Evolutionary conservation across 176 grass and related monocot species (phyloP).

Genomic region (Dendrocalamus sinicus): DNA sequence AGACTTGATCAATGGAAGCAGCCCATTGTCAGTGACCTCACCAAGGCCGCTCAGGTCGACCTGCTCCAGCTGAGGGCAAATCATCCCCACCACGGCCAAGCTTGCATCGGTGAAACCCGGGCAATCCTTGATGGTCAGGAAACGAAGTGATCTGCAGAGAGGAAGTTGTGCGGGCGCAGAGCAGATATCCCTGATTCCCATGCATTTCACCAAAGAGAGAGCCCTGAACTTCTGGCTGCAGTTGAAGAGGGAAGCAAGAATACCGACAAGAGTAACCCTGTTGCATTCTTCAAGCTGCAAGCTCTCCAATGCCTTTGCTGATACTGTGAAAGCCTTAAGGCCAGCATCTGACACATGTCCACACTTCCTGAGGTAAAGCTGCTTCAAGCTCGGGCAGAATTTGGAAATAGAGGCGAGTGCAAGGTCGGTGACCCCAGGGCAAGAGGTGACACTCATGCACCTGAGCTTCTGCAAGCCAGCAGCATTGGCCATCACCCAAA

Average conservation of each 20-base stretch:
- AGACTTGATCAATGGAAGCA: constrained; percentile 70
- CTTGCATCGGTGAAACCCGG: constrained; percentile 85
- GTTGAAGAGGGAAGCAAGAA: constrained; percentile 68
- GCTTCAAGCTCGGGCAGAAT: constrained; percentile 79
- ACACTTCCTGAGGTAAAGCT: constrained; percentile 65
- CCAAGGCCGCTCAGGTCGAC: constrained; percentile 74
- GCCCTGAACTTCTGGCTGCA: constrained; percentile 68
- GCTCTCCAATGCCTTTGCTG: constrained; percentile 64
- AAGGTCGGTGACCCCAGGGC: constrained; percentile 84
- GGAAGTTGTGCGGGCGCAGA: constrained; percentile 63
- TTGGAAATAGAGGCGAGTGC: constrained; percentile 73
- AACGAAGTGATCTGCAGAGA: constrained; percentile 65
- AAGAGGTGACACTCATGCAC: constrained; percentile 72
- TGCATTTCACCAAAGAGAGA: constrained; percentile 88
- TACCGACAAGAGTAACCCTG: constrained; percentile 67
- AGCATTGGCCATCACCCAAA: constrained; percentile 97
- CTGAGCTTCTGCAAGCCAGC: constrained; percentile 81
- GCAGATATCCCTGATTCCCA: constrained; percentile 71
- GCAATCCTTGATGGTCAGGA: constrained; percentile 80
- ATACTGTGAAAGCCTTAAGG: constrained; percentile 61
- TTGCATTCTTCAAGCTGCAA: constrained; percentile 87
- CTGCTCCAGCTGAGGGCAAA: constrained; percentile 85
- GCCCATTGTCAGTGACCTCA: constrained; percentile 67
- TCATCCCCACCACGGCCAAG: constrained; percentile 72
- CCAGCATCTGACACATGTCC: constrained; percentile 75